Percentiles rank a stretch among this genome's conserved stretches.
Conservation (phyloP, 2,329 filamentous ascomycete species). For the Diatrype stigma region DNA sequence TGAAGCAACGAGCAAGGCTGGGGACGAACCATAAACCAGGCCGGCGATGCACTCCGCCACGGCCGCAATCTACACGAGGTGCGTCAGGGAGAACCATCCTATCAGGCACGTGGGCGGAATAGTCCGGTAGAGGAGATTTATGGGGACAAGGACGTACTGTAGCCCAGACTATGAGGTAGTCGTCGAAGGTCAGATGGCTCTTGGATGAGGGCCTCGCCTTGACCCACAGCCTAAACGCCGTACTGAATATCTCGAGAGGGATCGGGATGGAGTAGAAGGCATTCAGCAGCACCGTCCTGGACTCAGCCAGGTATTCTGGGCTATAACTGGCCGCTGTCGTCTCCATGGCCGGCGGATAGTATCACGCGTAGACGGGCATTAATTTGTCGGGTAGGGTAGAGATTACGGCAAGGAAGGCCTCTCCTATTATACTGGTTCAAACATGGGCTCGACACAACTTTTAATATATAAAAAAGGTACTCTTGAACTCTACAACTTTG, state of each 20-base stretch:
- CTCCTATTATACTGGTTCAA: too few relatives aligned
- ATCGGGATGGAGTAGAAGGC: slow-evolving; percentile 21
- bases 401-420: too few relatives aligned
- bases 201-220: slow-evolving; percentile 14
- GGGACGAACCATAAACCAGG: slow-evolving; percentile 16
- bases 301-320: slow-evolving; percentile 20
- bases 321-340: slow-evolving; percentile 10
- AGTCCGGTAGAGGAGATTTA: neutral
- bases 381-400: too few relatives aligned
- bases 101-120: too few relatives aligned
- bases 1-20: neutral
- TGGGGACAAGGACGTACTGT: slow-evolving; percentile 14
- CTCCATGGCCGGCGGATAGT: neutral
- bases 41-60: slow-evolving; percentile 20
- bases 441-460: too few relatives aligned
- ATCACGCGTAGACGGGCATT: neutral
- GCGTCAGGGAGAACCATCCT: neutral
- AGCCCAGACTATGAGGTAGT: slow-evolving; percentile 24
- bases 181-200: slow-evolving; percentile 16
- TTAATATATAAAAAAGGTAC: too few relatives aligned
- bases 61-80: slow-evolving; percentile 9
- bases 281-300: slow-evolving; percentile 12
- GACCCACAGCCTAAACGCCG: slow-evolving; percentile 17
- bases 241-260: slow-evolving; percentile 20
- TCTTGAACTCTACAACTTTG: too few relatives aligned